A percentile compares a stretch with the other conserved stretches of the same genome.
Evolutionary conservation across 805 yeast genomes (phyloP).

Genomic region (Cyberlindnera suaveolens): DNA sequence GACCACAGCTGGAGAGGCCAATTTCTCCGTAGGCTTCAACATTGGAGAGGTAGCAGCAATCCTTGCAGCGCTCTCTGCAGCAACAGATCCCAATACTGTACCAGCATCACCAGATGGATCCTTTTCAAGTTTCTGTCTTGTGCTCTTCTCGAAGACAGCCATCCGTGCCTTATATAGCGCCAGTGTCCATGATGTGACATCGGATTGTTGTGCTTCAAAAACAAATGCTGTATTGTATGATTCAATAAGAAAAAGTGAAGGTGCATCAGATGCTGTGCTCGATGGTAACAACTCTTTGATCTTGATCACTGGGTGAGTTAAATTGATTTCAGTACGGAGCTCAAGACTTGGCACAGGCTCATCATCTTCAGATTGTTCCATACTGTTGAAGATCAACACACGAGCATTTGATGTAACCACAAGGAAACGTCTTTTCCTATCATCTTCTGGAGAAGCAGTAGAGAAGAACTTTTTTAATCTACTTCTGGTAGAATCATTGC

Average conservation of each 20-base stretch:
- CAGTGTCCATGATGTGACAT: constrained; percentile 52
- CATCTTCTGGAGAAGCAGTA: constrained; percentile 24
- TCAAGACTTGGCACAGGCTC: constrained; percentile 20
- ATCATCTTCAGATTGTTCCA: constrained; percentile 27
- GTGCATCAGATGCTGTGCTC: constrained; percentile 25
- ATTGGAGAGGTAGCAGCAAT: constrained; percentile 16
- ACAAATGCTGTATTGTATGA: constrained; percentile 49
- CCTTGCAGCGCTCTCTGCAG: constrained; percentile 33
- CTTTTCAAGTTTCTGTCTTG: constrained; percentile 18
- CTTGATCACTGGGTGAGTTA: constrained; percentile 44
- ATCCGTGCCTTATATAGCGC: constrained; percentile 42
- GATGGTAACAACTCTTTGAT: constrained; percentile 53
- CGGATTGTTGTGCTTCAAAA: constrained; percentile 48
- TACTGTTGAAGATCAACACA: constrained; percentile 41
- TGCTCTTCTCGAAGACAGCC: constrained; percentile 40
- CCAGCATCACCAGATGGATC: constrained; percentile 29
- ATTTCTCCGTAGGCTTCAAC: constrained; percentile 4
- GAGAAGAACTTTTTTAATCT: constrained; percentile 22
- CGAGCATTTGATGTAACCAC: constrained; percentile 61
- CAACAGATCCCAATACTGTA: constrained; percentile 26
- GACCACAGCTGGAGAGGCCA: background rate
- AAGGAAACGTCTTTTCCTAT: constrained; percentile 42
- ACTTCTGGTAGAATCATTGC: constrained; percentile 11
- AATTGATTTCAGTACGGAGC: constrained; percentile 46
- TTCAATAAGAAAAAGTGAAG: constrained; percentile 47